Evolutionary conservation across 768 basidiomycete genomes (phyloP).

Genomic region (Xerocomus potaroensis): DNA sequence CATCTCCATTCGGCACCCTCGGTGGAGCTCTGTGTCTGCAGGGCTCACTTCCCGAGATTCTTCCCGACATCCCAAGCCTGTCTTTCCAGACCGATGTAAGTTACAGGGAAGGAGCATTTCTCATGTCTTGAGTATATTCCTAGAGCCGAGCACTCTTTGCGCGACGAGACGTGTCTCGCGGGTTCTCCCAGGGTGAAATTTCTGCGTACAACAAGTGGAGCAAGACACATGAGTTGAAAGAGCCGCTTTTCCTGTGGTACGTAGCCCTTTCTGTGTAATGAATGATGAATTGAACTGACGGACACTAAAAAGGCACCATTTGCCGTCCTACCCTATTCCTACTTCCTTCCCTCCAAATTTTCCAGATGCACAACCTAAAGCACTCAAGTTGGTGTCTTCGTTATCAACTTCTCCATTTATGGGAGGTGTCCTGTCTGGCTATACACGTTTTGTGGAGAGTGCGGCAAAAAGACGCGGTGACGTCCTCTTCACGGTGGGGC

Average conservation of each 20-base stretch:
- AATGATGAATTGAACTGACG: conserved; percentile 4
- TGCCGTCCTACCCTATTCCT: conserved; percentile 53
- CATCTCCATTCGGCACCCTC: conserved; percentile 53
- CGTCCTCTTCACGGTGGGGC: conserved; percentile 33
- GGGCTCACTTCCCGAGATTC: conserved; percentile 18
- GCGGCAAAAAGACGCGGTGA: conserved; percentile 38
- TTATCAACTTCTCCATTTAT: conserved; percentile 40
- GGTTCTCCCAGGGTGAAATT: conserved; percentile 41
- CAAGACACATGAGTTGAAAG: conserved; percentile 24
- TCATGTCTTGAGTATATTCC: neutral
- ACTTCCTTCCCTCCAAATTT: conserved; percentile 55
- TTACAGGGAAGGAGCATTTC: neutral
- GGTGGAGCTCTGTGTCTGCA: conserved; percentile 49
- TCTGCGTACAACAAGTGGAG: conserved; percentile 39
- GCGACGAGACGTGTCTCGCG: conserved; percentile 55
- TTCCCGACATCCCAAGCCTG: conserved; percentile 37
- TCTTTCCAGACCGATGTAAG: conserved; percentile 32
- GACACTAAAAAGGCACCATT: conserved; percentile 38
- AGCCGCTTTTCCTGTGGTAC: conserved; percentile 38
- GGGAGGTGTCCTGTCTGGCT: conserved; percentile 41
- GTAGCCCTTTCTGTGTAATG: conserved; percentile 6
- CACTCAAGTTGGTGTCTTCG: conserved; percentile 38
- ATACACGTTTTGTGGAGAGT: conserved; percentile 49
- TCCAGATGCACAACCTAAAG: conserved; percentile 13
- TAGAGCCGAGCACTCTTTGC: conserved; percentile 32